Evolutionary conservation across 495 filamentous ascomycete species (phyloP), one percentile per base, ranked within the genome.

Genomic region (Penicilliopsis zonata): DNA sequence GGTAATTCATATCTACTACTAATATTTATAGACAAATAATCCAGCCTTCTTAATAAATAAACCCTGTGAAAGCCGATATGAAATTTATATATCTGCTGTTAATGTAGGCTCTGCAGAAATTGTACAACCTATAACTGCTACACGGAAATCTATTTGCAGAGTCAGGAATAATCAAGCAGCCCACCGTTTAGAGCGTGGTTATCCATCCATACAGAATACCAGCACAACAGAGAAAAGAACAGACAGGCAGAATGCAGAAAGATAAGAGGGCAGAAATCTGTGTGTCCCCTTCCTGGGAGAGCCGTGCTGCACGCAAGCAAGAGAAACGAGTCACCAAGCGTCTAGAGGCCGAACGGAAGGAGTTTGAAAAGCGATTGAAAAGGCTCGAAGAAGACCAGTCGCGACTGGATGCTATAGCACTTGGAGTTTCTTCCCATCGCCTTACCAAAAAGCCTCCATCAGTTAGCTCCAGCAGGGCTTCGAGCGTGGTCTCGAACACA

Each of bases 391-490:
- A 55, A 13, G 39, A 45, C 13, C 54, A 52, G 28, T 23, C 37
- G 9, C 37, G 33, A 18, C 30, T 37, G 22, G 45, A 54, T 25
- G 14, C 33, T 7, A 38, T 38, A 13, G 23, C 38, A 5, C 33
- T 40, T 23, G 53, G 48, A 21, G 43, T 52, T 21, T 41, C 40
- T 13, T 38, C 50, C 19, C 54, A 50, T 13, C 54, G 56, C 23
- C 41, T 63, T 14, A 51, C 47, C n/a, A 63, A 60, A 37, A 63
- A 59, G 27, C 52, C 57, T 20, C 54, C 56, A 0, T 25, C 52
- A 4, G 33, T 38, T 18, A 58, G 38, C 37, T 52, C 52, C 10
- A 52, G 41, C 9, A 49, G 58, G 30, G 46, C 45, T 9, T 57
- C 56, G n/a, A 60, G 58, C 33, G 45, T 43, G 13, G 48, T 43